Base-by-base conservation (phyloP, 257 asterid species). In the Galeopsis tetrahit region DNA sequence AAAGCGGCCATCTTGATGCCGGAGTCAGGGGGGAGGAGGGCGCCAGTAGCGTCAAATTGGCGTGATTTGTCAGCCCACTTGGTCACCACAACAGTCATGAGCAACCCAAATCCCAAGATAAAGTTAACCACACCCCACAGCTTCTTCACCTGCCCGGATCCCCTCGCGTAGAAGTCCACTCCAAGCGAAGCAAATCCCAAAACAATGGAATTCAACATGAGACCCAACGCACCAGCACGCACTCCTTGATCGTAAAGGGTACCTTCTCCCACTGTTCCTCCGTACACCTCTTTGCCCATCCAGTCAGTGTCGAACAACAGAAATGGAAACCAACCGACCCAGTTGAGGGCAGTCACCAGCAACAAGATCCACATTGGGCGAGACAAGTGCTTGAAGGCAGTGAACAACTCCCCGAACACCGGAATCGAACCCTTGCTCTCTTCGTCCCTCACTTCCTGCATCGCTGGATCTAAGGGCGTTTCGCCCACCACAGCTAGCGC, bases 251-350 rank as follows among this genome's bases (percentile, higher is more conserved):
- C 88, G 75, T 87, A 88, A 70, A 84, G 10, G 5, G 10, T 69
- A 11, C 76, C 82, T 13, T 77, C 83, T 1, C 86, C 91, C 1
- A 82, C 88, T 0, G 34, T 1, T 0, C 95, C 95, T 3, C 95
- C 95, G 61, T 73, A 88, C 52, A 88, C 90, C 70, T 88, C 95
- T 35, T n/a, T 78, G 10, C 91, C 95, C 95, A 88, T 86, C 95
- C 95, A 88, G 58, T 88, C 92, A 2, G 95, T 88, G 71, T 88
- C 95, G 70, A 80, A 88, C 59, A 88, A 35, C 79, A 88, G 52
- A 58, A 88, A 88, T 0, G 92, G 92, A n/a, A 88, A 88, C 95
- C 95, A 88, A 1, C 84, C 95, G 32, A 88, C 46, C 95, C 95
- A 88, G 46, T 86, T 86, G 10, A 88, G 80, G 43, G 77, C 73